phyloP scores from a whole-genome alignment of 306 rosid genomes.

The Vicia sativa region DNA sequence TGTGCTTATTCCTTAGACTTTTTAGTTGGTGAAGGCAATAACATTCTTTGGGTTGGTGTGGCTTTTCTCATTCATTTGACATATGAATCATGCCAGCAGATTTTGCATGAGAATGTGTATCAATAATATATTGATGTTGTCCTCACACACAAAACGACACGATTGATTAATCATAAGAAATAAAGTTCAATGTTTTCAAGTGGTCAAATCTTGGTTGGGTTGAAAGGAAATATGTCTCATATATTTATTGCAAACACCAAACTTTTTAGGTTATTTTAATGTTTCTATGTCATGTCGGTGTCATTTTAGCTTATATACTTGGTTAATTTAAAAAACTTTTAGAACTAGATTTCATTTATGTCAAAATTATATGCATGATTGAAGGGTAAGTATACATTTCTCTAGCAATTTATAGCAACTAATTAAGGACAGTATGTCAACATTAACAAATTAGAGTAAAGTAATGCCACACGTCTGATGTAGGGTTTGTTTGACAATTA shows the following conservation, averaged over 20 bases:
- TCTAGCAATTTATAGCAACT: neutral
- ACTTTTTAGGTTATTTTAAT: conserved; percentile 35
- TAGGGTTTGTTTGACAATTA: conserved; percentile 33
- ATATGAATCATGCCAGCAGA: neutral
- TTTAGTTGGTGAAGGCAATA: neutral
- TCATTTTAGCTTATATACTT: conserved; percentile 3
- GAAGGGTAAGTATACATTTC: neutral
- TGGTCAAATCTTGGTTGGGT: conserved; percentile 25
- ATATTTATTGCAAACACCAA: conserved; percentile 43
- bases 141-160: conserved; percentile 6
- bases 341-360: conserved; percentile 15
- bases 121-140: neutral
- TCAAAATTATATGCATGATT: neutral
- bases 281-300: conserved; percentile 19
- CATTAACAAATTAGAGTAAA: conserved; percentile 3
- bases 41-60: neutral
- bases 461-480: conserved; percentile 34
- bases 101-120: neutral
- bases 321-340: conserved; percentile 7
- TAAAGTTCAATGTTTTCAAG: conserved; percentile 16
- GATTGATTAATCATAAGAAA: neutral
- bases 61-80: conserved; percentile 7
- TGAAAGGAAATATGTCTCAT: conserved; percentile 33
- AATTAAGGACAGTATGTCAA: conserved; percentile 8
- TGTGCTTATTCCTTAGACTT: neutral